A percentile compares a stretch with the other conserved stretches of the same genome.
phyloP scores from a whole-genome alignment of 2,329 filamentous ascomycete species.

The Phialophora chinensis region DNA sequence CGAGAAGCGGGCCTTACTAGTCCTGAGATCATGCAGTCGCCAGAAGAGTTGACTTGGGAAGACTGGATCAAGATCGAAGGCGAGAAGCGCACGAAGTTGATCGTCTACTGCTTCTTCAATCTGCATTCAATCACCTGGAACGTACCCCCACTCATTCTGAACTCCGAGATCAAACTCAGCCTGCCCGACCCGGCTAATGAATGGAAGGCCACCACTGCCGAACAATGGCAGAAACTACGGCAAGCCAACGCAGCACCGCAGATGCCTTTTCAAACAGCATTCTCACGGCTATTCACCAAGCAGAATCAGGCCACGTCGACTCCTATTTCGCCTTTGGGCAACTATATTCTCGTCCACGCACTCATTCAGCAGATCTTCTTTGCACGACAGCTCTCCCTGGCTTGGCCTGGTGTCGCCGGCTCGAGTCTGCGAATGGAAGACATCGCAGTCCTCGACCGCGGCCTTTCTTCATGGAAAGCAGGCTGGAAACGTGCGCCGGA shows the following conservation, averaged over 20 bases:
- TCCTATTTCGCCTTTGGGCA: conserved; percentile 57
- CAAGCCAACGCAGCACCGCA: conserved; percentile 34
- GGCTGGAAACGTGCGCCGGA: conserved; percentile 61
- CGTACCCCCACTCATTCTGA: conserved; percentile 63
- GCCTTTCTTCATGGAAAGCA: conserved; percentile 58
- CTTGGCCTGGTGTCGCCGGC: conserved; percentile 50
- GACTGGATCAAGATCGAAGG: conserved; percentile 62
- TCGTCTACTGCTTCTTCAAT: conserved; percentile 65
- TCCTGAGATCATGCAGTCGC: conserved; percentile 33
- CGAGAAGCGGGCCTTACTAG: conserved; percentile 58
- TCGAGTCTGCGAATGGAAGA: conserved; percentile 54
- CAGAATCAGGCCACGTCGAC: conserved; percentile 44
- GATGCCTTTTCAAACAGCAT: conserved; percentile 52
- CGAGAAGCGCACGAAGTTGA: conserved; percentile 60
- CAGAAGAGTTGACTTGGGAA: conserved; percentile 55
- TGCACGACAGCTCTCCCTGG: conserved; percentile 55
- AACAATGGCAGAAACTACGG: conserved; percentile 54
- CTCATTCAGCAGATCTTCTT: conserved; percentile 62
- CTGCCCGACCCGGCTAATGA: conserved; percentile 62
- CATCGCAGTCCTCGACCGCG: conserved; percentile 52
- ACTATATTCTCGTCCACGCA: conserved; percentile 61
- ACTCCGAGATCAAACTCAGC: conserved; percentile 60
- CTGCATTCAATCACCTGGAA: conserved; percentile 68
- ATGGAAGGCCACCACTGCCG: conserved; percentile 60
- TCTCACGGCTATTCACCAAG: conserved; percentile 52